Evolutionary conservation across 228 moss, liverwort and hornwort genomes (phyloP).

Genomic region (Sphagnum magellanicum): DNA sequence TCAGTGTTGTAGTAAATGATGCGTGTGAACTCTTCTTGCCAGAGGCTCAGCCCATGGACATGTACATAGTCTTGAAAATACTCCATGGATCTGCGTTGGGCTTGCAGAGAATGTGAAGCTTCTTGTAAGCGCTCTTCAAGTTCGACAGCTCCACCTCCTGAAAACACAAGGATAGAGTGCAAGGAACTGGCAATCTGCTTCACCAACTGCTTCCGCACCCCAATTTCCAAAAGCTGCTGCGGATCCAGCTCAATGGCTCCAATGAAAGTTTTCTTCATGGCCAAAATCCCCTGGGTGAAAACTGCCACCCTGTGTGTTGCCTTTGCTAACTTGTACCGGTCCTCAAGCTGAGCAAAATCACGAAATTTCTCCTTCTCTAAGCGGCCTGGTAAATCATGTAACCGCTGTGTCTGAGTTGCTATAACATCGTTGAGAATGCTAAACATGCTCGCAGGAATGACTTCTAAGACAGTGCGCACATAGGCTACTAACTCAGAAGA

Average conservation of each 20-base stretch:
- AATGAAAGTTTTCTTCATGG: slow-evolving; percentile 97
- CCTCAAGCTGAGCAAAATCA: slow-evolving; percentile 83
- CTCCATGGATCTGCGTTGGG: slow-evolving; percentile 92
- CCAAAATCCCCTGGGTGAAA: slow-evolving; percentile 94
- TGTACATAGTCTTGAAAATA: slow-evolving; percentile 99
- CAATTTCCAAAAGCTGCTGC: slow-evolving; percentile 90
- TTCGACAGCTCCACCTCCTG: slow-evolving; percentile 35
- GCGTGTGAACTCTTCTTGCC: slow-evolving; percentile 94
- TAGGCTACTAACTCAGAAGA: slow-evolving; percentile 93
- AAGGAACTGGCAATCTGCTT: slow-evolving; percentile 77
- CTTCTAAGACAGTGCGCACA: slow-evolving; percentile 82
- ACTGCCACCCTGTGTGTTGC: slow-evolving; percentile 96
- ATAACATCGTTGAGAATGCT: slow-evolving; percentile 88
- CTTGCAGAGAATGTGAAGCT: slow-evolving; percentile 46
- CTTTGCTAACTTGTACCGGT: slow-evolving; percentile 82
- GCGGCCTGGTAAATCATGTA: slow-evolving; percentile 82
- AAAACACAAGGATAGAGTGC: slow-evolving; percentile 64
- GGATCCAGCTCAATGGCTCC: slow-evolving; percentile 96
- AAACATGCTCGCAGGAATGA: slow-evolving; percentile 94
- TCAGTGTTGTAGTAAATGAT: slow-evolving; percentile 82
- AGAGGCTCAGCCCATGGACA: slow-evolving; percentile 86
- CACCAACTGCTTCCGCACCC: slow-evolving; percentile 93
- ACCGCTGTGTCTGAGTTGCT: slow-evolving; percentile 70
- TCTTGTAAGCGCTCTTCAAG: slow-evolving; percentile 76
- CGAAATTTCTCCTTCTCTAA: slow-evolving; percentile 87